These are phyloP conservation scores for Petasospora fabianii DNA, from an alignment of 1,139 yeast species.

Conservation along the genomic window DNA sequence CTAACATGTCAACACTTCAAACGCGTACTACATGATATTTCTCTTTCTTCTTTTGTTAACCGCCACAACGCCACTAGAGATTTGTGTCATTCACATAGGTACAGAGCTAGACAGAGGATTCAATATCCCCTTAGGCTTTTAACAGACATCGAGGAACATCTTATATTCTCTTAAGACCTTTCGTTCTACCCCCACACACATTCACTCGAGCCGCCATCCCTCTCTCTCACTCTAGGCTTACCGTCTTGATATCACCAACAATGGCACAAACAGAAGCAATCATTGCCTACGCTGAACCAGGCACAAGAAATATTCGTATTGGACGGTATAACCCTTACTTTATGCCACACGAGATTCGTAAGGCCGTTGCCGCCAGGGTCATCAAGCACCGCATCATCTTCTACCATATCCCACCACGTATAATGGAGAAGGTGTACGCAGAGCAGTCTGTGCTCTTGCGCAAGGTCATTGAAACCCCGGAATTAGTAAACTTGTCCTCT, in stretches of 20 bases:
- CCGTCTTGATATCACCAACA: background rate
- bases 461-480: background rate
- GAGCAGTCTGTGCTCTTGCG: slow-evolving; percentile 1
- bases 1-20: slow-evolving; percentile 4
- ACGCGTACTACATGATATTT: no score
- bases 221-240: no score
- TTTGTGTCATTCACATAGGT: no score
- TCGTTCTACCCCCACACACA: no score
- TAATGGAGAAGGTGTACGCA: slow-evolving; percentile 13
- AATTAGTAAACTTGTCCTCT: slow-evolving; percentile 1
- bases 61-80: no score
- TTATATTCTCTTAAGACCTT: no score
- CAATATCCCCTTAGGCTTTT: no score
- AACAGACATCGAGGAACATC: no score
- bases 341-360: slow-evolving; percentile 16
- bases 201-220: no score
- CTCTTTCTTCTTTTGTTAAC: no score
- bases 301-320: slow-evolving; percentile 6
- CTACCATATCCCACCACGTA: slow-evolving; percentile 5
- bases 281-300: slow-evolving; percentile 11
- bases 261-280: slow-evolving; percentile 10
- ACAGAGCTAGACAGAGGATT: no score
- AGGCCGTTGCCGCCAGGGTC: slow-evolving; percentile 13
- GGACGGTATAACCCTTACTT: slow-evolving; percentile 15
- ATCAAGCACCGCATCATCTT: slow-evolving; percentile 9